These are phyloP conservation scores for Coniferiporia weirii DNA, from an alignment of 1,284 basidiomycete genomes.

Conservation along the genomic window DNA sequence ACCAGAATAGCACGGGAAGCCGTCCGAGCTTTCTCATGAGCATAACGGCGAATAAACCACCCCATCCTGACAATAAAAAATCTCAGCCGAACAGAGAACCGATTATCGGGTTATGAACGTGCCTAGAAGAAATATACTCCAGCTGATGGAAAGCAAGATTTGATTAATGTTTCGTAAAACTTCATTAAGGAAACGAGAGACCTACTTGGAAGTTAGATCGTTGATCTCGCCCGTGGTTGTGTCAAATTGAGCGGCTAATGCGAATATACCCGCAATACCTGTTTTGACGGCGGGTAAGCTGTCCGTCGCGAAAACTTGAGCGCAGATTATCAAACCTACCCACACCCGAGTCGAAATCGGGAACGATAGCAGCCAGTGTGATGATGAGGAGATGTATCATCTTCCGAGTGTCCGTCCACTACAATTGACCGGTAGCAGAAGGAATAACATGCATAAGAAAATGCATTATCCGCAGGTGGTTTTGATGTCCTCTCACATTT, in stretches of 20 bases:
- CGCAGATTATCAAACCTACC: constrained; percentile 32
- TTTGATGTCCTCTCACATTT: constrained; percentile 42
- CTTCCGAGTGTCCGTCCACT: constrained; percentile 47
- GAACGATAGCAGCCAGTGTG: constrained; percentile 61
- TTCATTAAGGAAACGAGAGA: not conserved
- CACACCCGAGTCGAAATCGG: constrained; percentile 65
- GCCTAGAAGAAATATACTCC: constrained; percentile 66
- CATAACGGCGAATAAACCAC: constrained; percentile 56
- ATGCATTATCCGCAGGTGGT: not conserved
- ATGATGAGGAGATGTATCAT: constrained; percentile 52
- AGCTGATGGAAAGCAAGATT: constrained; percentile 33
- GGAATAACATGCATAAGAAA: not conserved
- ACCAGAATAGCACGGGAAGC: constrained; percentile 60
- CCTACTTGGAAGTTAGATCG: constrained; percentile 54
- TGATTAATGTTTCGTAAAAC: not conserved
- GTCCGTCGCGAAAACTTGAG: not conserved
- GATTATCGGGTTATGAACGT: constrained; percentile 12
- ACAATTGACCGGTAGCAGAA: not conserved
- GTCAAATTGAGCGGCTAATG: constrained; percentile 50
- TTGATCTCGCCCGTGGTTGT: constrained; percentile 59
- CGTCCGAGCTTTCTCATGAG: constrained; percentile 54
- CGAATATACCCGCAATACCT: constrained; percentile 59
- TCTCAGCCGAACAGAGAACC: not conserved
- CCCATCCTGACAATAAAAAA: constrained; percentile 40
- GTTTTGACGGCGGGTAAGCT: not conserved